Evolutionary conservation across 2,329 filamentous ascomycete species (phyloP).

Genomic region (Pseudogymnoascus sp.): DNA sequence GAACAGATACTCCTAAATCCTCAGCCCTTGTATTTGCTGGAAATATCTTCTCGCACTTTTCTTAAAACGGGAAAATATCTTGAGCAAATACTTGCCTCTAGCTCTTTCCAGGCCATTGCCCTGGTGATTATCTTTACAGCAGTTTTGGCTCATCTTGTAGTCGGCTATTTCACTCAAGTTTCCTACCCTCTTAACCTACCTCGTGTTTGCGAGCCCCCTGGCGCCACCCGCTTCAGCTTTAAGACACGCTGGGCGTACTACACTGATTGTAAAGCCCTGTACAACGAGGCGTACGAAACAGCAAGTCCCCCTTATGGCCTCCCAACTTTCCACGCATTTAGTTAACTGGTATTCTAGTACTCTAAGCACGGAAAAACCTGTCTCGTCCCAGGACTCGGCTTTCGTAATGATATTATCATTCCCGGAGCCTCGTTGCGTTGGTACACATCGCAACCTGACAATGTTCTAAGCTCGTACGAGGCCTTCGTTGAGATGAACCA

Average conservation of each 20-base stretch:
- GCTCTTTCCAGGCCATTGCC: neutral
- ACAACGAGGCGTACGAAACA: constrained; percentile 26
- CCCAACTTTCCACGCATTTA: neutral
- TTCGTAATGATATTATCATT: constrained; percentile 35
- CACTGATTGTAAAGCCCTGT: constrained; percentile 26
- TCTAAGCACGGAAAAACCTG: constrained; percentile 34
- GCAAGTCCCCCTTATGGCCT: constrained; percentile 11
- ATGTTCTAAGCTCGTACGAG: constrained; percentile 26
- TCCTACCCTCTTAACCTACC: constrained; percentile 19
- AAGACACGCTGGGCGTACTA: constrained; percentile 25
- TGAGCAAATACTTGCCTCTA: neutral
- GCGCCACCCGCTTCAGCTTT: constrained; percentile 24
- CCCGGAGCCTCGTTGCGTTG: constrained; percentile 33
- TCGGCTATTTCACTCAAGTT: neutral
- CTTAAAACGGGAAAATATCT: neutral
- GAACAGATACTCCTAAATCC: neutral
- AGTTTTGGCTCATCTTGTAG: neutral
- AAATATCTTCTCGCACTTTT: neutral
- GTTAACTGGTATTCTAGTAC: constrained; percentile 26
- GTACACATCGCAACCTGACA: constrained; percentile 33
- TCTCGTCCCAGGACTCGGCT: constrained; percentile 33
- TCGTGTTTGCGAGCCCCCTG: constrained; percentile 23
- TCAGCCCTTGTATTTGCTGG: neutral
- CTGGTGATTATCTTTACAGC: neutral
- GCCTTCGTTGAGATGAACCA: constrained; percentile 34